Evolutionary conservation across 306 rosid species (phyloP), one percentile per base, ranked within the genome.

Genomic region (Quercus mongolica): DNA sequence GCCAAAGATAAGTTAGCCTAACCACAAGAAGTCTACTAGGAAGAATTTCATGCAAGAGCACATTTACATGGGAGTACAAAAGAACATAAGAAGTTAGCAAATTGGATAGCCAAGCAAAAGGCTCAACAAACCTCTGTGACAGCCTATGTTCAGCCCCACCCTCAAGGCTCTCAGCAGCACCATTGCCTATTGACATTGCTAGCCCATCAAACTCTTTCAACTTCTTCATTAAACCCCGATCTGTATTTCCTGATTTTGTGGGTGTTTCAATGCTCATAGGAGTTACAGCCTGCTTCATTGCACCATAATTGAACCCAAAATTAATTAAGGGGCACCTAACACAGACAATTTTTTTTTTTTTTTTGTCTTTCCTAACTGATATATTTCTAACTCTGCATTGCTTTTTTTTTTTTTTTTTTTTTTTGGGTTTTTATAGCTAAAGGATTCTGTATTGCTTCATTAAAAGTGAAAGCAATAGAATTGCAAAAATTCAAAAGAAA

Each of bases 151-250:
- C 97, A 20, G 82, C 86, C 70, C 88, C 94, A 81, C 82, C 87
- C 79, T 87, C 96, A 44, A 88, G 85, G 82, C 79, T 87, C 84
- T 82, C 93, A 76, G 84, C 81, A 80, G 87, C 85, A 81, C 86
- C 84, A 85, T 89, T 95, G 82, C 97, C 98, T 57, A 93, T 89
- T 70, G 99, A 91, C 97, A 95, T 95, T 13, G 90, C 94, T 77
- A 95, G 99, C n/a, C 88, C 94, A 81, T 95, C 98, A 80, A 95
- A 91, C 49, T 91, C 92, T 87, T 91, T 93, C 87, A 90, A 75
- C 86, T 89, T 93, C 82, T 93, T 95, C 80, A 89, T 73, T 46
- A 90, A 84, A 56, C 94, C 98, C 70, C 71, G 86, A 76, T 94
- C 92, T 41, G 90, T 80, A 81, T 87, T 95, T 85, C 94, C 98